Conservation (phyloP, 108 stramenopile genomes). For the Cyclotella atomus region DNA sequence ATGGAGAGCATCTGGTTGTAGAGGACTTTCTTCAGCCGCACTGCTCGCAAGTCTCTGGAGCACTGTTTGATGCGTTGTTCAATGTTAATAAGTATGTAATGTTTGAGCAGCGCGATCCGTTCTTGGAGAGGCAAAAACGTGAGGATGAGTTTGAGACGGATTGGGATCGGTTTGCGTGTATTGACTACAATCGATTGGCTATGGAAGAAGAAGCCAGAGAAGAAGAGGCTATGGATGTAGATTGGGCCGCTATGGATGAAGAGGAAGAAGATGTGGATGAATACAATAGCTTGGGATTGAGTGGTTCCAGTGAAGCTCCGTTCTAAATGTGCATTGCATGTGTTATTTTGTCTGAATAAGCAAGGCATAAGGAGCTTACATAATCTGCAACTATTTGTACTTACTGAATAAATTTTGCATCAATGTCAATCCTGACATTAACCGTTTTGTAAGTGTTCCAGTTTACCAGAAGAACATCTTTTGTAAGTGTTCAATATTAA, state of each 20-base stretch:
- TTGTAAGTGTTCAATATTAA: no score
- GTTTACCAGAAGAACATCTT: no score
- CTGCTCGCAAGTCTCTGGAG: conserved; percentile 90
- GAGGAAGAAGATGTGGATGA: conserved; percentile 70
- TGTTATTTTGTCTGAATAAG: neutral
- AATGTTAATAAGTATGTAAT: conserved; percentile 97
- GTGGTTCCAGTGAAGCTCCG: conserved; percentile 59
- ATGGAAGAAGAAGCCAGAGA: conserved; percentile 94
- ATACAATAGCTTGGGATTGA: conserved; percentile 52
- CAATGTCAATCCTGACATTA: no score
- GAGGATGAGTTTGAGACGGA: conserved; percentile 97
- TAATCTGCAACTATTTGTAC: no score
- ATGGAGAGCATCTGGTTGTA: conserved; percentile 59
- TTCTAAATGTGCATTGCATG: conserved; percentile 26
- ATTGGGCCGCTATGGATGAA: conserved; percentile 89
- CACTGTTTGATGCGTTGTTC: conserved; percentile 97
- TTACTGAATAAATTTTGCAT: no score
- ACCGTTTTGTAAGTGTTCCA: no score
- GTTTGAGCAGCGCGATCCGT: conserved; percentile 98
- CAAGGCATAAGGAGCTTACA: no score
- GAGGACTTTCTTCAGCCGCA: conserved; percentile 92
- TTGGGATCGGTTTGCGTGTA: conserved; percentile 97
- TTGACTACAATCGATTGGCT: conserved; percentile 94
- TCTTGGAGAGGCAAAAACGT: conserved; percentile 87
- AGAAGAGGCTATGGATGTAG: conserved; percentile 87